Base-by-base conservation (phyloP, 192 early-diverging fungal species). In the Entophlyctis helioformis region DNA sequence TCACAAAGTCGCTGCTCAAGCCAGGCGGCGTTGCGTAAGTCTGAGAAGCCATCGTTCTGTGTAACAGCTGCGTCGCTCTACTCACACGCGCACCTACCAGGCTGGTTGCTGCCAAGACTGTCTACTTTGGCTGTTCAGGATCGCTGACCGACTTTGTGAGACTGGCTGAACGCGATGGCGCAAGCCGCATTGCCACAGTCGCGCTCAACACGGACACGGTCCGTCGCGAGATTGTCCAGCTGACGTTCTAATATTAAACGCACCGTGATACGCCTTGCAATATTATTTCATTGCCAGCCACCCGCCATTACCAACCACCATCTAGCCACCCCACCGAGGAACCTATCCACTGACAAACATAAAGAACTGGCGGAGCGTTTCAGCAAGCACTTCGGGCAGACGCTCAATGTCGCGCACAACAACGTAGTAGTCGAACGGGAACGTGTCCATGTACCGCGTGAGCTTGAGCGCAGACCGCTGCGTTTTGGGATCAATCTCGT, bases 351-450 rank as follows among this genome's bases (percentile, higher is more conserved):
- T 27, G 15, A 92, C 83, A 55, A 93, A 79, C 46, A 77, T 82
- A 69, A 93, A 97, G 71, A 89, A 97, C 72, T 97, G 94, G 15
- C 94, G 75, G 26, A 98, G 70, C n/a, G 88, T 85, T 61, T 96
- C 92, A 13, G 88, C 69, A 38, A 98, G 66, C 5, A 89, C 88
- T 44, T 82, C 78, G 0, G 95, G 89, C 38, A 98, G 66, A 21
- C 74, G 69, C 50, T 86, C 81, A 56, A 96, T 84, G 57, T 96
- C 80, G 50, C 80, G 81, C 44, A 96, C 58, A 16, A 96, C 80
- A 35, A 96, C 80, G 57, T 89, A 98, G 68, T 93, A 95, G 55
- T 95, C 84, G 70, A 98, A 98, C 22, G 95, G 92, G 81, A 98
- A 98, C 10, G 85, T 88, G 37, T 94, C 88, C 49, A 98, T 74